Conservation (phyloP, 1,284 basidiomycete species). For the Cutaneotrichosporon sp. region DNA sequence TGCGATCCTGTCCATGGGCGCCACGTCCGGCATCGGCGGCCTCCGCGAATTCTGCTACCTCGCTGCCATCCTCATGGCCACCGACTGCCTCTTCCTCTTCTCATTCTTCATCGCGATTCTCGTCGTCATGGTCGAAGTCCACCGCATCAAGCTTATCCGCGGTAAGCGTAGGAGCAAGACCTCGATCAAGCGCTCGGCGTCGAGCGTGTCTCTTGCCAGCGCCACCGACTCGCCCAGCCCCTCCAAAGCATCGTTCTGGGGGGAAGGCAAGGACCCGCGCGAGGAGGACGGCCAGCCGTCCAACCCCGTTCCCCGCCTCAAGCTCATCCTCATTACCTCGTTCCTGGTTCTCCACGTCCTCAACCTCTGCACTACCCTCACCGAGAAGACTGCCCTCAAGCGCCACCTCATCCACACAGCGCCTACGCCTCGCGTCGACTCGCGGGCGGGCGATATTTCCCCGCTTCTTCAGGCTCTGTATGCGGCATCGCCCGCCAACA, state of each 20-base stretch:
- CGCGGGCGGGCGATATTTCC: slow-evolving; percentile 60
- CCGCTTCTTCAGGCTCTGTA: slow-evolving; percentile 64
- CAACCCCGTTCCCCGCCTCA: slow-evolving; percentile 83
- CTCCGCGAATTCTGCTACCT: slow-evolving; percentile 93
- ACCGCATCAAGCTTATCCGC: slow-evolving; percentile 62
- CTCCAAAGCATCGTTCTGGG: slow-evolving; percentile 16
- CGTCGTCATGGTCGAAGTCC: slow-evolving; percentile 86
- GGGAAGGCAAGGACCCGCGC: slow-evolving; percentile 15
- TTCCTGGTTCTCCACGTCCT: slow-evolving; percentile 87
- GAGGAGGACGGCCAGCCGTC: slow-evolving; percentile 47
- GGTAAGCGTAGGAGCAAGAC: slow-evolving; percentile 40
- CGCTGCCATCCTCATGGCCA: slow-evolving; percentile 70
- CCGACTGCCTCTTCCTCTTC: slow-evolving; percentile 86
- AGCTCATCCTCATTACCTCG: slow-evolving; percentile 82
- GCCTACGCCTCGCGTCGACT: slow-evolving; percentile 40
- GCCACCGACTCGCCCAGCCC: slow-evolving; percentile 20
- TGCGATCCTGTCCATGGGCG: slow-evolving; percentile 81
- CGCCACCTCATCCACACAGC: slow-evolving; percentile 56
- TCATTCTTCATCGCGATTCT: slow-evolving; percentile 88
- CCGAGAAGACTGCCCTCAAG: slow-evolving; percentile 66
- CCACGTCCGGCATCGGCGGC: slow-evolving; percentile 82
- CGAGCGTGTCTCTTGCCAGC: slow-evolving; percentile 19
- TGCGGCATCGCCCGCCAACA: slow-evolving; percentile 53
- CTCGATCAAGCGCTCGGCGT: slow-evolving; percentile 26
- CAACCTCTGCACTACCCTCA: slow-evolving; percentile 90